Base-by-base conservation (phyloP, 805 yeast genomes). In the Debaryomyces maramus region DNA sequence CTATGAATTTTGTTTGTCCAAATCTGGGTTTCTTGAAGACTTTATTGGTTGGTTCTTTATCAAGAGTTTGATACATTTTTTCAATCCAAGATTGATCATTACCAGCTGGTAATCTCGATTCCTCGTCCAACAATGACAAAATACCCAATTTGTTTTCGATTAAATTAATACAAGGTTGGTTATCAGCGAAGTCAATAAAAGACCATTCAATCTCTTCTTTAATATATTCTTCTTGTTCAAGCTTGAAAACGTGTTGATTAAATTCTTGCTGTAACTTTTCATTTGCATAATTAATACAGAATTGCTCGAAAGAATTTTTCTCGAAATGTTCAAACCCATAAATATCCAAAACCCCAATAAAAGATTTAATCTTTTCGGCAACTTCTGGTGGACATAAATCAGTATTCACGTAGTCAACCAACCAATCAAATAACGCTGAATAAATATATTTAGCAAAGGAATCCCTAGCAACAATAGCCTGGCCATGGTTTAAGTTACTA, bases 241-340 rank as follows among this genome's bases (percentile, higher is more conserved):
- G 76, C 60, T 91, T 91, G 78, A 91, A 91, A 39, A 91, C 97
- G 56, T 91, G 97, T 70, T 89, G 97, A 56, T 90, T 91, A 66
- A 91, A 91, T 63, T 91, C 97, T 65, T 91, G 98, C 66, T 91
- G 98, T 53, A 91, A 75, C 66, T 91, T 91, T 70, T 91, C 99
- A 65, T 90, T 90, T 32, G 97, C 97, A 62, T 90, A 90, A 63
- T 90, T 90, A 66, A 90, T 90, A 71, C 99, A 91, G 65, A 91
- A 91, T 65, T 91, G 99, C 67, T 91, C 99, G 57, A 91, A 91
- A 6, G 97, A 89, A 67, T 91, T 91, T 55, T 79, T 82, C 51
- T 88, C 90, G 61, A 91, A 91, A 65, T 91, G 97, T 65, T 91
- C 99, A 62, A 91, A 91, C 17, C 99, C 99, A 58, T 91, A 91